These are phyloP conservation scores for Kwoniella shivajii DNA, from an alignment of 1,284 basidiomycete species.

Conservation along the genomic window DNA sequence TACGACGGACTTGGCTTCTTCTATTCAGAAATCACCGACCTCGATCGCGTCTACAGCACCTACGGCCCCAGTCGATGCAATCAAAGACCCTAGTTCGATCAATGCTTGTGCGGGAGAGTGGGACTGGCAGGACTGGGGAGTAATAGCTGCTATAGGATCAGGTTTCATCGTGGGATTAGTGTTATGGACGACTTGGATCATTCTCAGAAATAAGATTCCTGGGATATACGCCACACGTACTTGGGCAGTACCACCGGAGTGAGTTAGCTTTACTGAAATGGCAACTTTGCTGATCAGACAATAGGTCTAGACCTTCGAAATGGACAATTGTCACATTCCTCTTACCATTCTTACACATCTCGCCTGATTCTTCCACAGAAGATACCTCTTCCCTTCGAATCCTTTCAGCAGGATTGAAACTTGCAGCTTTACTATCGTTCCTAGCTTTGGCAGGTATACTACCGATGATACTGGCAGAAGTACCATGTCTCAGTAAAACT, in stretches of 20 bases:
- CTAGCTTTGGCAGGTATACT: slow-evolving; percentile 67
- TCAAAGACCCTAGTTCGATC: slow-evolving; percentile 3
- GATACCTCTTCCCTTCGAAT: slow-evolving; percentile 69
- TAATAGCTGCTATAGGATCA: slow-evolving; percentile 21
- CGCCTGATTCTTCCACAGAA: slow-evolving; percentile 67
- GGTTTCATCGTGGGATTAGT: slow-evolving; percentile 29
- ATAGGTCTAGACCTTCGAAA: slow-evolving; percentile 66
- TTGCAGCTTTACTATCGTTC: slow-evolving; percentile 67
- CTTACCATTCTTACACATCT: slow-evolving; percentile 68
- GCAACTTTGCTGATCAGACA: neutral
- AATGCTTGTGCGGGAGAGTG: slow-evolving; percentile 41
- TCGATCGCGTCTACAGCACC: neutral
- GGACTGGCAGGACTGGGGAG: slow-evolving; percentile 45
- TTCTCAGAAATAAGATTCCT: slow-evolving; percentile 23
- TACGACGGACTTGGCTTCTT: neutral
- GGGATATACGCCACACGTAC: slow-evolving; percentile 32
- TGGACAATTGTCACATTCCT: slow-evolving; percentile 66
- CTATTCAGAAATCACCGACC: slow-evolving; percentile 8
- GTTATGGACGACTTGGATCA: slow-evolving; percentile 38
- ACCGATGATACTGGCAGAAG: slow-evolving; percentile 68
- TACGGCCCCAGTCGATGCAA: neutral
- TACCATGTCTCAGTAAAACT: slow-evolving; percentile 66
- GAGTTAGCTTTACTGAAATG: slow-evolving; percentile 9
- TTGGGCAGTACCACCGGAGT: slow-evolving; percentile 39
- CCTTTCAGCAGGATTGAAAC: slow-evolving; percentile 65